phyloP scores from a whole-genome alignment of 768 basidiomycete species.

The Mycena venus region DNA sequence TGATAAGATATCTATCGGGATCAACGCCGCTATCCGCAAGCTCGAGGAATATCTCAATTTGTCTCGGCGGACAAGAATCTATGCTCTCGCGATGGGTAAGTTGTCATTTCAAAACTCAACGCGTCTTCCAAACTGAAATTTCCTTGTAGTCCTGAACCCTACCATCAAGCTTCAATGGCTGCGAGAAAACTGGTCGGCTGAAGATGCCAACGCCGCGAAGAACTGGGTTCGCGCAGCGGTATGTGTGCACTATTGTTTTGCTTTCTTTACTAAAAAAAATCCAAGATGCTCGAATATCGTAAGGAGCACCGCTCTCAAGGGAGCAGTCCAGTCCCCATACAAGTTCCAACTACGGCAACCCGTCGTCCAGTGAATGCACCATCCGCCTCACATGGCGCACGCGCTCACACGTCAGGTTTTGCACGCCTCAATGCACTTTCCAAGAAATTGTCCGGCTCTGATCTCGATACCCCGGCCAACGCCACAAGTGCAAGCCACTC shows the following conservation, averaged over 20 bases:
- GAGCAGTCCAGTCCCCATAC: background rate
- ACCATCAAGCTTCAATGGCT: conserved; percentile 27
- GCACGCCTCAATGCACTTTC: background rate
- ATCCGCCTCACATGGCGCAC: background rate
- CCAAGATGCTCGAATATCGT: conserved; percentile 12
- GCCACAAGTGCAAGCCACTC: background rate
- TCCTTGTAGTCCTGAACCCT: conserved; percentile 30
- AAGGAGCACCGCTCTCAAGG: background rate
- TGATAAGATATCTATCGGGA: conserved; percentile 1
- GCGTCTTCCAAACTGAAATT: background rate
- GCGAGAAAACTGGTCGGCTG: conserved; percentile 1
- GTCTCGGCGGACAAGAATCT: conserved; percentile 29
- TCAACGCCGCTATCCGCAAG: conserved; percentile 32
- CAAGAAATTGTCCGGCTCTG: background rate
- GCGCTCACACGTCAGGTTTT: background rate
- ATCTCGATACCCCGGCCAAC: background rate
- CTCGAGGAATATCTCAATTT: conserved; percentile 34
- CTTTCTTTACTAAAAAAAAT: background rate
- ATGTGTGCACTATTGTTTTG: background rate
- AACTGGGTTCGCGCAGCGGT: background rate
- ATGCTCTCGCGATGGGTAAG: conserved; percentile 36
- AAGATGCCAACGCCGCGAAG: background rate
- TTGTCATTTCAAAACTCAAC: too few relatives aligned
- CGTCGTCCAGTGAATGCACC: background rate
- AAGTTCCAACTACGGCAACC: background rate